phyloP scores from a whole-genome alignment of 2,329 filamentous ascomycete genomes.

The Alternaria postmessia region DNA sequence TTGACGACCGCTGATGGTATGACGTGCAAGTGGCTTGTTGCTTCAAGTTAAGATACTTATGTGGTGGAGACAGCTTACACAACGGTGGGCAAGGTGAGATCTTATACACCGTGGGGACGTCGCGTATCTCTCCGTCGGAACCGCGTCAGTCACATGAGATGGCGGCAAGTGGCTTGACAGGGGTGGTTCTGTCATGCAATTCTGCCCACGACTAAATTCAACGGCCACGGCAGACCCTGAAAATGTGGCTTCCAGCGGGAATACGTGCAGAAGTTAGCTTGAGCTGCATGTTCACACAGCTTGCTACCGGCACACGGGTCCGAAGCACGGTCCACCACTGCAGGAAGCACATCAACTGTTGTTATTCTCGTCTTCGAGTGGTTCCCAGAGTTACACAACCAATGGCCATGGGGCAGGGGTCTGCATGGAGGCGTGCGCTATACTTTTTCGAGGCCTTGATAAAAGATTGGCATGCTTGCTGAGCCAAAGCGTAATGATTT shows the following conservation, averaged over 20 bases:
- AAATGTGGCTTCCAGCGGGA: constrained; percentile 27
- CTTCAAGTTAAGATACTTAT: constrained; percentile 31
- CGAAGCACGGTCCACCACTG: constrained; percentile 33
- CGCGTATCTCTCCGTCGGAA: constrained; percentile 32
- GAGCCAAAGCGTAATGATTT: constrained; percentile 18
- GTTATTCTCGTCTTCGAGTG: constrained; percentile 47
- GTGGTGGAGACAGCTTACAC: constrained; percentile 39
- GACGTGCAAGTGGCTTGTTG: constrained; percentile 7
- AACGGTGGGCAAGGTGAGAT: constrained; percentile 42
- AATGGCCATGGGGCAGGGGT: constrained; percentile 28
- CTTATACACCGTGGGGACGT: constrained; percentile 42
- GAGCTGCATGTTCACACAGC: constrained; percentile 20
- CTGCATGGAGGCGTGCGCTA: constrained; percentile 37
- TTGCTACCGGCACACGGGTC: constrained; percentile 35
- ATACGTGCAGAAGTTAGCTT: constrained; percentile 37
- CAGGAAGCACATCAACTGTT: constrained; percentile 35
- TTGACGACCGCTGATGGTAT: constrained; percentile 1
- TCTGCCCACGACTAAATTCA: constrained; percentile 34
- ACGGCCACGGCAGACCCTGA: constrained; percentile 33
- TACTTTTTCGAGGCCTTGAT: constrained; percentile 42
- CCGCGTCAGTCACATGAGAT: constrained; percentile 29
- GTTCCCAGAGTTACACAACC: constrained; percentile 36
- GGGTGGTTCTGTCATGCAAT: constrained; percentile 27
- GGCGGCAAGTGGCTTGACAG: constrained; percentile 30
- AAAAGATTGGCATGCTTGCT: constrained; percentile 33